These are phyloP conservation scores for Verticillium longisporum DNA, from an alignment of 2,329 filamentous ascomycete genomes.

Conservation along the genomic window DNA sequence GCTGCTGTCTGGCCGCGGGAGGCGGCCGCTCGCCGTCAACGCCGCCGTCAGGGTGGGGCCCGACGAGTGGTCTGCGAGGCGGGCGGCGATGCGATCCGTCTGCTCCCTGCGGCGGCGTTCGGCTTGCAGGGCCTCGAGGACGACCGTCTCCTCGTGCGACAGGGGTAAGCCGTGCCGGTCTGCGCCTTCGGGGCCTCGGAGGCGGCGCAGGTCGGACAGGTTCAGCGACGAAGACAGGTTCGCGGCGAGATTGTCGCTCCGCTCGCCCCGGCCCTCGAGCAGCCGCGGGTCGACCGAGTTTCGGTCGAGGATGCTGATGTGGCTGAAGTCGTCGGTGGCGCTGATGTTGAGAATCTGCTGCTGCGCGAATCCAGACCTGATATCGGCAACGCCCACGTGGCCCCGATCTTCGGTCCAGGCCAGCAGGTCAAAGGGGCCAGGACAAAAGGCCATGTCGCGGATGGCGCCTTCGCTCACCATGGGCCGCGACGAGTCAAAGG, in stretches of 20 bases:
- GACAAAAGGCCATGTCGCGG: conserved; percentile 86
- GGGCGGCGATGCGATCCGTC: conserved; percentile 9
- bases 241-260: conserved; percentile 27
- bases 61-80: conserved; percentile 6
- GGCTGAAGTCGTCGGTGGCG: conserved; percentile 48
- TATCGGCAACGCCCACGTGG: conserved; percentile 65
- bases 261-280: conserved; percentile 38
- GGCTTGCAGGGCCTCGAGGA: conserved; percentile 49
- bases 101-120: conserved; percentile 44
- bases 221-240: conserved; percentile 22
- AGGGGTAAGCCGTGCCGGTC: conserved; percentile 26
- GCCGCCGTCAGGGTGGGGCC: background rate
- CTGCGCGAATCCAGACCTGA: conserved; percentile 58
- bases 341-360: conserved; percentile 65
- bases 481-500: conserved; percentile 72
- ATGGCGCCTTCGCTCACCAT: conserved; percentile 69
- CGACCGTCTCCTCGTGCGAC: conserved; percentile 46
- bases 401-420: conserved; percentile 91
- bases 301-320: conserved; percentile 49
- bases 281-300: conserved; percentile 47
- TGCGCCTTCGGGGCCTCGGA: background rate
- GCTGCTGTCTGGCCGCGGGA: conserved; percentile 4
- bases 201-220: conserved; percentile 18
- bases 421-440: conserved; percentile 81
- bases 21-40: background rate